A percentile compares a stretch with the other conserved stretches of the same genome.
Evolutionary conservation across 768 basidiomycete genomes (phyloP).

Genomic region (Xerocomellus dryophilus): DNA sequence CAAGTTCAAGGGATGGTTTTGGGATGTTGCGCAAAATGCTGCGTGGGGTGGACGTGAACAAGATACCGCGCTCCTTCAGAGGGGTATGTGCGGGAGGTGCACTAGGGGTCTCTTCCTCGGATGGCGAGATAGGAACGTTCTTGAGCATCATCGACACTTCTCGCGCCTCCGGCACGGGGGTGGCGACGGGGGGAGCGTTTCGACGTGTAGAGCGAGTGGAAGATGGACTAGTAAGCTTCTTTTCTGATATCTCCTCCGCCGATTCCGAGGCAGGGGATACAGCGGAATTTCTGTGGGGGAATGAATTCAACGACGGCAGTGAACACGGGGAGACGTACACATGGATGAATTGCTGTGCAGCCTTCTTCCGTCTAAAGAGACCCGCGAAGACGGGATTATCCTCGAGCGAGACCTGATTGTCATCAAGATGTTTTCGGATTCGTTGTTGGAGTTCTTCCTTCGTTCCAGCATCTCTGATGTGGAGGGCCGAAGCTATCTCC

Average conservation of each 20-base stretch:
- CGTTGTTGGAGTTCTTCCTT: conserved; percentile 61
- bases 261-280: conserved; percentile 17
- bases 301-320: not conserved
- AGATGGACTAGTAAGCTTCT: conserved; percentile 15
- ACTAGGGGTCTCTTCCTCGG: conserved; percentile 13
- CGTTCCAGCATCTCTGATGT: conserved; percentile 53
- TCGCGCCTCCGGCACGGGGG: conserved; percentile 48
- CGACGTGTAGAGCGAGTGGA: conserved; percentile 24
- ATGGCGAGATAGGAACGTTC: conserved; percentile 41
- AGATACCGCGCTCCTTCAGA: conserved; percentile 9
- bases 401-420: conserved; percentile 50
- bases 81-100: conserved; percentile 13
- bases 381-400: conserved; percentile 58
- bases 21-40: conserved; percentile 26
- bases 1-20: conserved; percentile 18
- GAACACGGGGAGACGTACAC: conserved; percentile 10
- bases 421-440: conserved; percentile 61
- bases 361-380: conserved; percentile 45
- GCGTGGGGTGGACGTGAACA: conserved; percentile 27
- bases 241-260: conserved; percentile 13
- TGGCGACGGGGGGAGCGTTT: conserved; percentile 34
- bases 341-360: conserved; percentile 15
- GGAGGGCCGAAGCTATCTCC: conserved; percentile 54
- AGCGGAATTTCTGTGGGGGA: conserved; percentile 10
- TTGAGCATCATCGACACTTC: conserved; percentile 55